Evolutionary conservation across 352 stramenopile species (phyloP), one percentile per base, ranked within the genome.

Genomic region (Pythium chondricola): DNA sequence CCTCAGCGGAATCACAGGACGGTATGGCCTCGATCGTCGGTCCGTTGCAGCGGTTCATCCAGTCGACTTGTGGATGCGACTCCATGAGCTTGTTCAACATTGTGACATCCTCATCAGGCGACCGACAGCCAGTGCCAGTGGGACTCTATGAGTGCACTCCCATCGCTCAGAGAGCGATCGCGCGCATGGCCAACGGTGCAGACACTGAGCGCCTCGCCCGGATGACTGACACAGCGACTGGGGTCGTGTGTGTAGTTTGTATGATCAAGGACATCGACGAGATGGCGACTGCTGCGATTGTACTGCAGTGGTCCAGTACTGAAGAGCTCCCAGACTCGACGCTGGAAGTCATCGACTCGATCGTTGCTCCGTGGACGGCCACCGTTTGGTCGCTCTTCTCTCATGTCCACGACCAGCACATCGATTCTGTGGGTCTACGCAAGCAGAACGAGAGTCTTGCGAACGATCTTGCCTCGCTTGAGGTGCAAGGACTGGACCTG

Each of bases 351-450:
- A 18, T 60, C 6, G 17, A 53, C 17, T 26, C 43, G 11, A 20
- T 54, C 4, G 52, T 50, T 5, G n/a, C 14, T 6, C 43, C 44
- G 4, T 60, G 52, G 52, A 31, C 54, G 17, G 27, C 20, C 2
- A 25, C 32, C 1, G 21, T 41, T 0, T 40, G 50, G 11, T 30
- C 35, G 0, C 14, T 61, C 3, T 1, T 49, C 21, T 21, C 10
- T 4, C 13, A 45, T 0, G 2, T 6, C 10, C 42, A 49, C 0
- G 5, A 6, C 4, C 27, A 41, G 7, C 32, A 20, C 33, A 22
- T 43, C 16, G 13, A 29, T 7, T 38, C 25, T 0, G 52, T 33
- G 4, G 39, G 38, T 0, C 18, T 31, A 4, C 13, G 13, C 2
- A 6, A 16, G 9, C 31, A 52, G 3, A 42, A 55, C 32, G 16